These are phyloP conservation scores for Saksenaea oblongispora DNA, from an alignment of 371 early-diverging fungal species.

Conservation along the genomic window DNA sequence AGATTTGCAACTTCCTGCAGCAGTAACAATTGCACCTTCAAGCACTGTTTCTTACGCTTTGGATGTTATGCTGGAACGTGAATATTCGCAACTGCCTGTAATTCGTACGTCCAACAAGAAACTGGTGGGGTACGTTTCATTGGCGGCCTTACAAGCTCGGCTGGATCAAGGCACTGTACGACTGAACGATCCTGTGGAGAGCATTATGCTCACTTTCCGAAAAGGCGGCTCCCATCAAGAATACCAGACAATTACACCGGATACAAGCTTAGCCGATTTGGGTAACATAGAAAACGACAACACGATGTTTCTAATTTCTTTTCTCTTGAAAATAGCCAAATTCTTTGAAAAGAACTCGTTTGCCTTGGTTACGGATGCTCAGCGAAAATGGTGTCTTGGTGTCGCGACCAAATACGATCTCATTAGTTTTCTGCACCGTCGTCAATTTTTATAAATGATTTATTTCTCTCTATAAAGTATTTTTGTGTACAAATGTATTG, in stretches of 20 bases:
- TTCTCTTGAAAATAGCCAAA: slow-evolving; percentile 34
- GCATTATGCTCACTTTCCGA: slow-evolving; percentile 69
- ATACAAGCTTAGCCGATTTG: slow-evolving; percentile 78
- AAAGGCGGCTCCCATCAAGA: slow-evolving; percentile 25
- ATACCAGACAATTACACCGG: slow-evolving; percentile 80
- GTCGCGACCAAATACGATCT: slow-evolving; percentile 84
- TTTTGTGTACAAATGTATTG: background rate
- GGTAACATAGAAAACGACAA: slow-evolving; percentile 29
- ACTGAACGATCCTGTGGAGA: slow-evolving; percentile 49
- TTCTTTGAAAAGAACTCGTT: slow-evolving; percentile 81
- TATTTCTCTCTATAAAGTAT: slow-evolving; percentile 1
- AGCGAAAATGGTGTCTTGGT: slow-evolving; percentile 82
- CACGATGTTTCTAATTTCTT: background rate
- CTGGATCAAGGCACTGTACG: slow-evolving; percentile 55
- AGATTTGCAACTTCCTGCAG: slow-evolving; percentile 83
- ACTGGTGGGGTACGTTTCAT: slow-evolving; percentile 79
- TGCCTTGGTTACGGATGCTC: slow-evolving; percentile 80
- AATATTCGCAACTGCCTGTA: slow-evolving; percentile 89
- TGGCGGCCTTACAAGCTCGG: slow-evolving; percentile 61
- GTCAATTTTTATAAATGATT: slow-evolving; percentile 39
- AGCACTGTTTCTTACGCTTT: slow-evolving; percentile 64
- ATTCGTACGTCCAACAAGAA: slow-evolving; percentile 63
- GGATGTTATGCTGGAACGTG: slow-evolving; percentile 78
- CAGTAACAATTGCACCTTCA: slow-evolving; percentile 69
- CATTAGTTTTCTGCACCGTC: slow-evolving; percentile 64